Evolutionary conservation across 257 asterid genomes (phyloP), one percentile per base, ranked within the genome.

Genomic region (Penstemon newberryi): DNA sequence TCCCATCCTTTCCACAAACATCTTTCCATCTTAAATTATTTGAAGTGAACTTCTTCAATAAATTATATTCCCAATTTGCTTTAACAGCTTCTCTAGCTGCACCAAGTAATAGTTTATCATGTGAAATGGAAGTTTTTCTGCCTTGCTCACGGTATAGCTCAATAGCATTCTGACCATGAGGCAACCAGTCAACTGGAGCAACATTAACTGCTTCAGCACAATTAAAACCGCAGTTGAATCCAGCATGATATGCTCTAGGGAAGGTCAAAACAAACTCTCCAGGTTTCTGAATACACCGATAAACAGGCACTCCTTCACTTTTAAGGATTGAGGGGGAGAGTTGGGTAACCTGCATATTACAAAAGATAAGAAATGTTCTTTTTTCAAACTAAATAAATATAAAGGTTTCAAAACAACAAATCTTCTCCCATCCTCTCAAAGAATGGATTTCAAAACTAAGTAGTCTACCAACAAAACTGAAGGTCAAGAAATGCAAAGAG

Each of bases 201-300:
- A 93, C 96, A 73, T 93, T 93, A 72, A 93, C 99, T 67, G 99
- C 99, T 82, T 93, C 99, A 62, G 99, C 99, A 82, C 99, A 93
- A 76, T 90, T 93, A 70, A 93, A 93, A 67, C 99, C 99, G 55
- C 85, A 75, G 77, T 91, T 94, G 77, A 94, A 94, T 70, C 99
- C 99, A 40, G 99, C 96, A 83, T 94, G 99, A 75, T 94, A 94
- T 63, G 99, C 96, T 74, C 99, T 87, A 71, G 99, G 99, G 84
- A 94, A 91, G 19, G 99, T 94, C 85, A 94, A 78, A 58, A 94
- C 87, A 78, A 91, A 94, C 76, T 94, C 99, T 68, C 99, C 97
- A 61, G 96, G 80, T 73, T 85, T 91, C 79, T 94, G 99, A 67
- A 84, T 86, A 80, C 96, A 87, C 60, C 96, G 92, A 82, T 87